Base-by-base conservation (phyloP, 768 basidiomycete species). In the Naganishia randhawae region DNA sequence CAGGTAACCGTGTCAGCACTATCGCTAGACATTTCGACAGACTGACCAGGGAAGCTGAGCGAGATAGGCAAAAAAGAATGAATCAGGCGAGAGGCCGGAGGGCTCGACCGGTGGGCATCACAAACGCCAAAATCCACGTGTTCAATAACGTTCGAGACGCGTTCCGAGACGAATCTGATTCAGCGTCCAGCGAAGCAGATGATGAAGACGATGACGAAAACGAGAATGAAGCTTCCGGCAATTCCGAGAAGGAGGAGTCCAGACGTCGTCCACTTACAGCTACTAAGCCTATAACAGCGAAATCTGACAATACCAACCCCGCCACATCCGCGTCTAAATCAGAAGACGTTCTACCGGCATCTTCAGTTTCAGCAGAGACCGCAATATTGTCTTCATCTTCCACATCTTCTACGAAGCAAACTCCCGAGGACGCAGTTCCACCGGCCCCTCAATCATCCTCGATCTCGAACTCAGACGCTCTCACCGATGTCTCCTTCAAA, bases 21-120 rank as follows among this genome's bases (percentile, higher is more conserved):
- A 91, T 96, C 16, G 86, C 93, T 11, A 87, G 89, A 72, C 91
- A 96, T 71, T 98, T 91, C 78, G 93, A 96, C 78, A 86, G 90
- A 17, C 84, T 96, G 35, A 77, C 79, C 17, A 74, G 80, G 3
- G 85, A 83, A 41, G 85, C 87, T 2, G 92, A 86, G 74, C 85
- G 87, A 22, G 80, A 80, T 25, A 71, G 79, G 2, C 77, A 76
- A 66, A 79, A 78, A 65, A 86, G 89, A 27, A 90, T 95, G 74
- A 85, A 88, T n/a, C 86, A 92, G 64, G 90, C 93, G 74, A 86
- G 92, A 41, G 90, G 89, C 13, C 88, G 87, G 71, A 86, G 89
- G 51, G 90, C 91, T 22, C 88, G 95, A 35, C 95, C 96, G 14
- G 91, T 98, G 16, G 89, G 90, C 22, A 88, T 88, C 29, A 89